Evolutionary conservation across 2,329 filamentous ascomycete genomes (phyloP), one percentile per base, ranked within the genome.

Genomic region (Fusarium anguioides): DNA sequence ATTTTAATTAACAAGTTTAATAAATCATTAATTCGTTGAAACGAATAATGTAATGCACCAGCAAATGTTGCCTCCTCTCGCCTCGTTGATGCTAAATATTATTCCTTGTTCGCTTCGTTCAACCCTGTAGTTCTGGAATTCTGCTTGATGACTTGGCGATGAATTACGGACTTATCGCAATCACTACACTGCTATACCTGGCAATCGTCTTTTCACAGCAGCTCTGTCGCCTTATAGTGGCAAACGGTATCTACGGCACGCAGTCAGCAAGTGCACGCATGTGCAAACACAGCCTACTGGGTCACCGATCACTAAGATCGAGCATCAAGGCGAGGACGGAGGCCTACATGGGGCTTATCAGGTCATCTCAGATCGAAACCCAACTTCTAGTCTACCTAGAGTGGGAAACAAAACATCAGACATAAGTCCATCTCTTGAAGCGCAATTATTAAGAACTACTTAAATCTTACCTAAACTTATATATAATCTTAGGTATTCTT

Each of bases 81-180:
- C 46, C 40, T 61, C 40, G 24, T 44, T 47, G 37, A 55, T 55
- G 57, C 41, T 42, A 46, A 63, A 35, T 24, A 17, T 27, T 23
- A 64, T 39, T 44, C 39, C 40, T 58, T 35, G 36, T 40, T 33
- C 46, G 18, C 18, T 44, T 51, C 12, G 21, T 23, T 36, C 27
- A 29, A 45, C 53, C 36, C 31, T 62, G 56, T 18, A 18, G n/a
- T 60, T 49, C 42, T 62, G 49, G 37, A 50, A 58, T 33, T 27
- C 48, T 39, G 15, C 23, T 35, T 58, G 3, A 31, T 31, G 39
- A 42, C 37, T 53, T 60, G 31, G 27, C 26, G 51, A 47, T 65
- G 41, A 65, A 41, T 47, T 45, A 36, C 47, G 29, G 29, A 47
- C 18, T 31, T 27, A 48, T 59, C 27, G 35, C 26, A 11, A 41